A percentile compares a stretch with the other conserved stretches of the same genome.
phyloP scores from a whole-genome alignment of 352 stramenopile genomes.

The Phytophthora macrochlamydospora region DNA sequence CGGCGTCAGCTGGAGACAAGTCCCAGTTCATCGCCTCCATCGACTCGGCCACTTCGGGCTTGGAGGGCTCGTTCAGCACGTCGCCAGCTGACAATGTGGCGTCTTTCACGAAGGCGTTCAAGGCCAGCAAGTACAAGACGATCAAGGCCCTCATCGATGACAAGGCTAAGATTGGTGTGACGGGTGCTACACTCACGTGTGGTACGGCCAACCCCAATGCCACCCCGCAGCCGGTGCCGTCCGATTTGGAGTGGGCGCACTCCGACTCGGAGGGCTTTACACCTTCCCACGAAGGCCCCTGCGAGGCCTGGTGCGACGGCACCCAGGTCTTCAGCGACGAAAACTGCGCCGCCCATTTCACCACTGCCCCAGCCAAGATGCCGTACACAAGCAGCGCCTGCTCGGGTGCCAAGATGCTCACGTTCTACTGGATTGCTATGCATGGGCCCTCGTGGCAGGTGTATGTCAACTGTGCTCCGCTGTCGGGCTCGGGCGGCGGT shows the following conservation, averaged over 20 bases:
- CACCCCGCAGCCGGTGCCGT: slow-evolving; percentile 11
- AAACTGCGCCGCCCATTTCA: slow-evolving; percentile 32
- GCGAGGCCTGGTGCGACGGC: slow-evolving; percentile 42
- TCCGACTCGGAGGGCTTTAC: slow-evolving; percentile 21
- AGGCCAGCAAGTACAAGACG: slow-evolving; percentile 11
- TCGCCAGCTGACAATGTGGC: slow-evolving; percentile 2
- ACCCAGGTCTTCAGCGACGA: slow-evolving; percentile 31
- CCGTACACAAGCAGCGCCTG: slow-evolving; percentile 24
- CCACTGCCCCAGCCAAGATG: slow-evolving; percentile 20
- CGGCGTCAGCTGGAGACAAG: slow-evolving; percentile 1
- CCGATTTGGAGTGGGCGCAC: slow-evolving; percentile 23
- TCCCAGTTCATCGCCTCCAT: slow-evolving; percentile 6
- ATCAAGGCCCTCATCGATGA: slow-evolving; percentile 4
- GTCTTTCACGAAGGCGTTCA: slow-evolving; percentile 11
- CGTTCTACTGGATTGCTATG: slow-evolving; percentile 29
- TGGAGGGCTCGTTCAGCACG: slow-evolving; percentile 3
- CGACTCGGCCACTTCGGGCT: slow-evolving; percentile 1
- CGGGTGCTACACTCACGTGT: slow-evolving; percentile 7
- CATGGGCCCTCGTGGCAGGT: slow-evolving; percentile 1
- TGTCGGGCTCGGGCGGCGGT: slow-evolving; percentile 1
- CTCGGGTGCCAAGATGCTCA: slow-evolving; percentile 17
- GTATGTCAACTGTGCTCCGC: not conserved
- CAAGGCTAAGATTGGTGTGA: slow-evolving; percentile 3
- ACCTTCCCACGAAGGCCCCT: slow-evolving; percentile 33
- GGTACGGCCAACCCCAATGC: slow-evolving; percentile 13